Conservation (phyloP, 108 stramenopile species). For the Conticribra guillardii region DNA sequence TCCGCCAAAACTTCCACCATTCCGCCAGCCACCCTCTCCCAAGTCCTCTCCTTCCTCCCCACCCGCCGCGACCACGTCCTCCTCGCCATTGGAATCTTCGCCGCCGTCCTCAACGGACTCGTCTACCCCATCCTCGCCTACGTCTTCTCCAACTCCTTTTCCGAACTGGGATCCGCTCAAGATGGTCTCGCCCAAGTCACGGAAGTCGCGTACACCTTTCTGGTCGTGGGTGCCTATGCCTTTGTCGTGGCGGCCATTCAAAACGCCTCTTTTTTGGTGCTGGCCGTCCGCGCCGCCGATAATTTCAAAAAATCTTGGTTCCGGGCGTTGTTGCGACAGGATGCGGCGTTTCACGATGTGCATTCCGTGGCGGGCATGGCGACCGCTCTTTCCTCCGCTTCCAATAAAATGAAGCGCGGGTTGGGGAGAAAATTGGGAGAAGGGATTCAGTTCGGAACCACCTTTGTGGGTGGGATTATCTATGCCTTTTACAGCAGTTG, state of each 20-base stretch:
- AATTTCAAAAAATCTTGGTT: slow-evolving; percentile 66
- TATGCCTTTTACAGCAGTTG: slow-evolving; percentile 63
- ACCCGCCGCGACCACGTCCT: slow-evolving; percentile 22
- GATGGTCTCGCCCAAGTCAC: slow-evolving; percentile 40
- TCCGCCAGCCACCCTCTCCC: slow-evolving; percentile 30
- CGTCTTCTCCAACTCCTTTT: slow-evolving; percentile 57
- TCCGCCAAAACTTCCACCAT: slow-evolving; percentile 14
- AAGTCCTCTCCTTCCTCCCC: slow-evolving; percentile 50
- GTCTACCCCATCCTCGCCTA: slow-evolving; percentile 64
- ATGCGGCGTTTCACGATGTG: slow-evolving; percentile 69
- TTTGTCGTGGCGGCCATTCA: slow-evolving; percentile 49
- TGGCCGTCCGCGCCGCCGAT: slow-evolving; percentile 41
- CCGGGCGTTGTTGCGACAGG: slow-evolving; percentile 66
- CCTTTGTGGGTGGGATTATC: slow-evolving; percentile 60
- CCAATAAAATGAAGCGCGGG: slow-evolving; percentile 44
- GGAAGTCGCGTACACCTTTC: slow-evolving; percentile 55
- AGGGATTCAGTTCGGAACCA: slow-evolving; percentile 73
- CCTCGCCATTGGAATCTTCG: slow-evolving; percentile 33
- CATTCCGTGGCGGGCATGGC: slow-evolving; percentile 55
- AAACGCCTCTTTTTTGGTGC: slow-evolving; percentile 53
- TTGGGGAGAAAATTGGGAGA: slow-evolving; percentile 75
- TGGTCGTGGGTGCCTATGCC: slow-evolving; percentile 64
- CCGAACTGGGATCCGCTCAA: slow-evolving; percentile 41
- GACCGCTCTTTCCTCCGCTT: slow-evolving; percentile 15
- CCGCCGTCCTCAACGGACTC: slow-evolving; percentile 40